Evolutionary conservation across 2,329 filamentous ascomycete species (phyloP), one percentile per base, ranked within the genome.

Genomic region (Aspergillus spinulosporus): DNA sequence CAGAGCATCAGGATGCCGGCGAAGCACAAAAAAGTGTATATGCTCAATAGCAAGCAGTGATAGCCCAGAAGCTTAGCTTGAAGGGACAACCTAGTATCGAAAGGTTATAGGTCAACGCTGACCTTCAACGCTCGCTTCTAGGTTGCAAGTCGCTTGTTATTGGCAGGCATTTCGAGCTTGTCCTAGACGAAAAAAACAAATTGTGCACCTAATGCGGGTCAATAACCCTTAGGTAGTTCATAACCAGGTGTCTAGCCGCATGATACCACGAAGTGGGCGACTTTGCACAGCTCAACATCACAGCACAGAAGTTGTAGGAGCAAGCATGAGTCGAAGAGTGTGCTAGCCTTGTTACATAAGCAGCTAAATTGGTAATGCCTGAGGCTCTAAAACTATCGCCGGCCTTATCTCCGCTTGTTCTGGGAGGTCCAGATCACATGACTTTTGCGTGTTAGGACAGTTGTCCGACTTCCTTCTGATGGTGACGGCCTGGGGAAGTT

Each of bases 381-480:
- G 32, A 64, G 59, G 58, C 59, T 21, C 2, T 2, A 21, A 39
- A 29, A 15, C 49, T 56, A 56, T 58, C 52, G 43, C 26, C 26
- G 26, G 26, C 31, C 29, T 46, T 47, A 49, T 56, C 42, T 40
- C 39, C 40, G 47, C 26, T n/a, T 52, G 49, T 52, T 59, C 53
- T 52, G 50, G 49, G 47, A 54, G 46, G 47, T 50, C 56, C 43
- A 2, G 7, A 14, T 9, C 64, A 66, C 64, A 62, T 66, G 64
- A 62, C 26, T 26, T 1, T 7, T 15, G 48, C 43, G 56, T 56
- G 55, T 66, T 60, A 59, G 64, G 63, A 65, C 64, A 66, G 62
- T 50, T 66, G 64, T 60, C 59, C 60, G 59, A 62, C 62, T 66
- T 64, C 59, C 54, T 66, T 64, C 59, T 52, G 59, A 57, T 59